Evolutionary conservation across 2,329 filamentous ascomycete species (phyloP).

Genomic region (Calonectria pseudoturangicola): DNA sequence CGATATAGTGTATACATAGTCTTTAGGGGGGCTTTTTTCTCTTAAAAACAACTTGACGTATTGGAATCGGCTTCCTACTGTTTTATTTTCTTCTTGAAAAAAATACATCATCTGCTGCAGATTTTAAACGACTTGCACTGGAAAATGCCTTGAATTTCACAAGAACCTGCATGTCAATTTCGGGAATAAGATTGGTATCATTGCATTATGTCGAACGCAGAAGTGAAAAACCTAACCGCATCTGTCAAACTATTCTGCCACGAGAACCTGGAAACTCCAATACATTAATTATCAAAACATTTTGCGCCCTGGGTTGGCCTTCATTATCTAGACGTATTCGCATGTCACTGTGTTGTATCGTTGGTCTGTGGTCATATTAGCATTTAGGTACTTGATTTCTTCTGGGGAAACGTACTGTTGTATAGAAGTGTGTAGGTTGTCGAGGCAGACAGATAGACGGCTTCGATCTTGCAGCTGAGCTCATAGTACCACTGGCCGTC

Average conservation of each 20-base stretch:
- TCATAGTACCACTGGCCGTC: slow-evolving; percentile 65
- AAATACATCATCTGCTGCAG: slow-evolving; percentile 9
- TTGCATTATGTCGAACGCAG: slow-evolving; percentile 37
- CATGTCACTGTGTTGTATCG: slow-evolving; percentile 65
- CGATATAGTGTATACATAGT: slow-evolving; percentile 49
- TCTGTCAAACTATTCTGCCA: slow-evolving; percentile 37
- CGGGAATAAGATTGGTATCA: slow-evolving; percentile 41
- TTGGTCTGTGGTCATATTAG: slow-evolving; percentile 57
- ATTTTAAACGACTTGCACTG: background rate
- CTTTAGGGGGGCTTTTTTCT: slow-evolving; percentile 34
- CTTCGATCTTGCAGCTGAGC: slow-evolving; percentile 63
- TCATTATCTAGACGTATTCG: slow-evolving; percentile 62
- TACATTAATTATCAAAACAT: slow-evolving; percentile 19
- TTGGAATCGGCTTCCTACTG: slow-evolving; percentile 13
- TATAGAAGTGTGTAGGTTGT: slow-evolving; percentile 66
- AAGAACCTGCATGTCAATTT: too few relatives aligned
- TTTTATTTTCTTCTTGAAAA: background rate
- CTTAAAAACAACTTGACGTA: slow-evolving; percentile 35
- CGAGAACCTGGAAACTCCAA: slow-evolving; percentile 37
- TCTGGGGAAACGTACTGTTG: slow-evolving; percentile 58
- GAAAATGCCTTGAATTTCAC: background rate
- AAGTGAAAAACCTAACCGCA: slow-evolving; percentile 25
- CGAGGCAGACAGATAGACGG: slow-evolving; percentile 64
- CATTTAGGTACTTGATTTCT: background rate
- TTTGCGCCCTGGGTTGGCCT: background rate